Percentiles rank a stretch among this genome's conserved stretches.
Conservation (phyloP, 805 yeast genomes). For the Sugiyamaella americana region DNA sequence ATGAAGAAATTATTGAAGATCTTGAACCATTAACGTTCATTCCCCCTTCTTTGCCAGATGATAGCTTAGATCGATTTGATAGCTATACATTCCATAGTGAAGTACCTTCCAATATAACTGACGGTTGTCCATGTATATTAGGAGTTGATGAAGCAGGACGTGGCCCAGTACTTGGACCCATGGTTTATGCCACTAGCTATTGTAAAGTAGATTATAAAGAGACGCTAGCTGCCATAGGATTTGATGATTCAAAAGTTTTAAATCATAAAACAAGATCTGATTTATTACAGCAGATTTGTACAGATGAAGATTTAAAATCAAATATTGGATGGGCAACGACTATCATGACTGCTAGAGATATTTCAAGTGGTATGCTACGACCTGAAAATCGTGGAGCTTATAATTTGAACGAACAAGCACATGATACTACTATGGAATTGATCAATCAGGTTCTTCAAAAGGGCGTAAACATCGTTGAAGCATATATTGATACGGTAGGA, state of each 20-base stretch:
- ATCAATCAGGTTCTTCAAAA: constrained; percentile 57
- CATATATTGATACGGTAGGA: constrained; percentile 94
- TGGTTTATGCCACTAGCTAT: constrained; percentile 92
- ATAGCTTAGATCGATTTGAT: constrained; percentile 10
- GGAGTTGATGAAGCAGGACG: constrained; percentile 99
- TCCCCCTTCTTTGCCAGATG: constrained; percentile 23
- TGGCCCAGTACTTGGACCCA: constrained; percentile 96
- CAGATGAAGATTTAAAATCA: constrained; percentile 35
- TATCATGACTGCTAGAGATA: constrained; percentile 79
- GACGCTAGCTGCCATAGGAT: constrained; percentile 55
- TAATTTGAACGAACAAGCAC: constrained; percentile 93
- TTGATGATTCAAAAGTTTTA: constrained; percentile 88
- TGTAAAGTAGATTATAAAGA: constrained; percentile 50
- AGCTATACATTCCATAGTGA: constrained; percentile 21
- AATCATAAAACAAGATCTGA: constrained; percentile 63
- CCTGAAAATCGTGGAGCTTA: constrained; percentile 47
- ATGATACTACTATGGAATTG: constrained; percentile 80
- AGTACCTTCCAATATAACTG: constrained; percentile 12
- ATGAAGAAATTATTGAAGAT: neutral
- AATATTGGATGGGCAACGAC: constrained; percentile 87
- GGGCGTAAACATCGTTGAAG: constrained; percentile 61
- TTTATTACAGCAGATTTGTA: constrained; percentile 55
- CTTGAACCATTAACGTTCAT: constrained; percentile 9
- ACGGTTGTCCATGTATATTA: constrained; percentile 35
- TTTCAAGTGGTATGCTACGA: constrained; percentile 80